Percentiles rank a stretch among this genome's conserved stretches.
phyloP scores from a whole-genome alignment of 2,329 filamentous ascomycete species.

The Fusarium torreyae region DNA sequence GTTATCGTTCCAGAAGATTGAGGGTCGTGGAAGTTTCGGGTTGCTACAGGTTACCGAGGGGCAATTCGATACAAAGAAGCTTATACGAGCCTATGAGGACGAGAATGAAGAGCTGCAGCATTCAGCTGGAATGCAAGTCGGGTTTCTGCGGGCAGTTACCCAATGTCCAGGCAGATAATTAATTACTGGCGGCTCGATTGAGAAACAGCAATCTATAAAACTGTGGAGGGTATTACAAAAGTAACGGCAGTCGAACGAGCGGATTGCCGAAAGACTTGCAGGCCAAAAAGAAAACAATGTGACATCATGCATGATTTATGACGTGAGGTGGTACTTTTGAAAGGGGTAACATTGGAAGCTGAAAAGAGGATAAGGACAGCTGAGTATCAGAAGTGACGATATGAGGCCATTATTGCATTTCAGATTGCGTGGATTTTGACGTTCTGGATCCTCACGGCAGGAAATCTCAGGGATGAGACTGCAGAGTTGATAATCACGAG shows the following conservation, averaged over 20 bases:
- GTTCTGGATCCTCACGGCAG: slow-evolving; percentile 1
- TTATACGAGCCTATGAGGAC: neutral
- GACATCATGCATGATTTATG: slow-evolving; percentile 37
- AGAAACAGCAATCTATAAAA: neutral
- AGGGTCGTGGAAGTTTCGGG: neutral
- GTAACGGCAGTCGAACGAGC: slow-evolving; percentile 12
- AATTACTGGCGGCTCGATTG: neutral
- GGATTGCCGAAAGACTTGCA: slow-evolving; percentile 16
- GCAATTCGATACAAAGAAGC: neutral
- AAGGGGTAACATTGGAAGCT: slow-evolving; percentile 13
- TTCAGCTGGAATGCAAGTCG: slow-evolving; percentile 10
- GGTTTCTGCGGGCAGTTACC: slow-evolving; percentile 2
- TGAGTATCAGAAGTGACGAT: neutral
- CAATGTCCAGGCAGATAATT: no score
- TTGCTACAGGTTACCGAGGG: slow-evolving; percentile 23
- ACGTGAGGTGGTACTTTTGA: slow-evolving; percentile 27
- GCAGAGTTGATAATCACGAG: slow-evolving; percentile 3
- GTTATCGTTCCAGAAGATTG: slow-evolving; percentile 29
- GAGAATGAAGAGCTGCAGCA: slow-evolving; percentile 9
- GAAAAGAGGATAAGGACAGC: slow-evolving; percentile 17
- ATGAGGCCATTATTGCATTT: neutral
- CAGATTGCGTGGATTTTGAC: neutral
- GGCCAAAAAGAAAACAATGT: slow-evolving; percentile 16
- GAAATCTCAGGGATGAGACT: neutral
- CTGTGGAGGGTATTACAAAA: slow-evolving; percentile 6